phyloP scores from a whole-genome alignment of 441 rosid genomes.

The Populus tomentosa region DNA sequence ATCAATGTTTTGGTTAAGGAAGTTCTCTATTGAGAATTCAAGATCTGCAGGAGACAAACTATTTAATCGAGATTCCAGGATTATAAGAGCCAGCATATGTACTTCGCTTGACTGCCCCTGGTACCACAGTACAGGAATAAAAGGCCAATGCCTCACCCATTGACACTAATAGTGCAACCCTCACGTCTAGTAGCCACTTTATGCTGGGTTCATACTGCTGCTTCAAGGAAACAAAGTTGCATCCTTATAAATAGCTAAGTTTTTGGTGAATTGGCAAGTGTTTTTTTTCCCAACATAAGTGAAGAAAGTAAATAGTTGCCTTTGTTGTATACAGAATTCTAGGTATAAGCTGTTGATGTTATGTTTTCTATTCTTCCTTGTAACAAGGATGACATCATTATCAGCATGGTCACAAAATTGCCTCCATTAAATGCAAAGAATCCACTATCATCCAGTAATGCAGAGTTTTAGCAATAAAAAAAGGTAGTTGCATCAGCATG shows the following conservation, averaged over 20 bases:
- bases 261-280: background rate
- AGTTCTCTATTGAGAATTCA: background rate
- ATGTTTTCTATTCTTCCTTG: background rate
- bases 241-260: background rate
- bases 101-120: background rate
- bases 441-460: background rate
- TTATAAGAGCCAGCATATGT: background rate
- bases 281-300: background rate
- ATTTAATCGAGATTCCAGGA: background rate
- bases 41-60: background rate
- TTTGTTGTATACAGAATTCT: background rate
- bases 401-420: background rate
- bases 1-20: background rate
- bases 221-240: background rate
- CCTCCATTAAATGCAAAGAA: background rate
- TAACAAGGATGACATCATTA: background rate
- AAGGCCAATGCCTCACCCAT: background rate
- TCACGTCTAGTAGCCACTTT: background rate
- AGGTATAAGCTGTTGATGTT: background rate
- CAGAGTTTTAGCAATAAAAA: background rate
- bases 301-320: background rate
- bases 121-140: background rate
- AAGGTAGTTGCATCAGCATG: background rate
- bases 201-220: background rate
- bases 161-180: background rate